These are phyloP conservation scores for Urochloa ruziziensis DNA, from an alignment of 176 grass and related monocot genomes.

Conservation along the genomic window DNA sequence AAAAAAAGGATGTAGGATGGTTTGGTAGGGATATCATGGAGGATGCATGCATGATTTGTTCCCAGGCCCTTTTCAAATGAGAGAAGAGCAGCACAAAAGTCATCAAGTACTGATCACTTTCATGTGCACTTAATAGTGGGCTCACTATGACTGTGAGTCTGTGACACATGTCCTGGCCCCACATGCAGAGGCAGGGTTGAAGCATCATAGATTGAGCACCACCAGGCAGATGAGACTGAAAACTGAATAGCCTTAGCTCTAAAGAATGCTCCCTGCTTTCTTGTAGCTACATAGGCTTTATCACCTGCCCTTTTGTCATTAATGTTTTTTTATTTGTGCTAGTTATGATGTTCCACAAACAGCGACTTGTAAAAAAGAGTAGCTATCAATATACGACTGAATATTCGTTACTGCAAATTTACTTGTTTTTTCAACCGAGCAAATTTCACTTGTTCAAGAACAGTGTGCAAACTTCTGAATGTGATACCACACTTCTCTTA, in stretches of 20 bases:
- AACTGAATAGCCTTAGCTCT: constrained; percentile 25
- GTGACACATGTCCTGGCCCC: constrained; percentile 8
- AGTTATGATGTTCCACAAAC: background rate
- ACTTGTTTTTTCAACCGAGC: too few species aligned
- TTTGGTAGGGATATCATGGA: constrained; percentile 44
- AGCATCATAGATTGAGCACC: constrained; percentile 16
- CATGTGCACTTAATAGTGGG: constrained; percentile 31
- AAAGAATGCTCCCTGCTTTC: constrained; percentile 31
- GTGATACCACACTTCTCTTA: background rate
- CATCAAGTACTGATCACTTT: constrained; percentile 17
- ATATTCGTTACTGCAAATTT: background rate
- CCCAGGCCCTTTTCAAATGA: constrained; percentile 16
- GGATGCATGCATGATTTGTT: constrained; percentile 35
- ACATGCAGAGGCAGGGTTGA: constrained; percentile 2
- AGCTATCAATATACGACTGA: background rate
- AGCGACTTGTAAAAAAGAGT: background rate
- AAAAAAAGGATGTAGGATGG: background rate
- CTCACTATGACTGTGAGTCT: background rate
- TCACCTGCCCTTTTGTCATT: background rate
- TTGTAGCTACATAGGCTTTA: constrained; percentile 22
- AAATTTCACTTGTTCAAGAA: constrained; percentile 19
- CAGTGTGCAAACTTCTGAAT: background rate
- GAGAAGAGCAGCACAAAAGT: constrained; percentile 16
- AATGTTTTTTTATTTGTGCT: background rate
- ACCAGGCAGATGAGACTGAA: constrained; percentile 12